Evolutionary conservation across 371 early-diverging fungal genomes (phyloP).

Genomic region (Circinella umbellata): DNA sequence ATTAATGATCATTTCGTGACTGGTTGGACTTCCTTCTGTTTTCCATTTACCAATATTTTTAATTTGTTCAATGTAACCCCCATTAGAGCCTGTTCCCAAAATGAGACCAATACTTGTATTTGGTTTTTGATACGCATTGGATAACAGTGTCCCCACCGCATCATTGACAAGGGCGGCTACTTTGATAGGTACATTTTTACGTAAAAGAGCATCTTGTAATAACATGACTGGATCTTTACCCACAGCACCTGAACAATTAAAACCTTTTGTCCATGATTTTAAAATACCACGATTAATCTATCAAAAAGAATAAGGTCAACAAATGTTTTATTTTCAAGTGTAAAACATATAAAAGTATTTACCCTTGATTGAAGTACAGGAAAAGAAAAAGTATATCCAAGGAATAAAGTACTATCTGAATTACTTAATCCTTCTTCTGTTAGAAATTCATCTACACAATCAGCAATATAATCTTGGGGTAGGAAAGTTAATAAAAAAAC

Average conservation of each 20-base stretch:
- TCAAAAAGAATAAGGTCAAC: background rate
- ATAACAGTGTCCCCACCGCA: slow-evolving; percentile 92
- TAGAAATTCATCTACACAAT: slow-evolving; percentile 81
- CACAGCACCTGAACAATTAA: slow-evolving; percentile 76
- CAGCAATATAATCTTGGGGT: slow-evolving; percentile 81
- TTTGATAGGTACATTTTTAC: slow-evolving; percentile 73
- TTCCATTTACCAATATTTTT: slow-evolving; percentile 76
- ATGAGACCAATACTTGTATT: slow-evolving; percentile 88
- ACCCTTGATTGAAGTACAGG: slow-evolving; percentile 83
- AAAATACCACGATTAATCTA: slow-evolving; percentile 77
- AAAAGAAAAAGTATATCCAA: slow-evolving; percentile 97
- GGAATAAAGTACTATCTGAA: slow-evolving; percentile 47
- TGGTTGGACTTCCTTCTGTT: slow-evolving; percentile 33
- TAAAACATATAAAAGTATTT: background rate
- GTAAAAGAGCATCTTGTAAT: slow-evolving; percentile 83
- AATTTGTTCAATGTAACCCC: slow-evolving; percentile 90
- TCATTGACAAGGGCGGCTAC: slow-evolving; percentile 95
- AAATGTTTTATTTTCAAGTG: too few relatives aligned
- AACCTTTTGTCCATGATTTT: slow-evolving; percentile 94
- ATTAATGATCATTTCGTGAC: slow-evolving; percentile 88
- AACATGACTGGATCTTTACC: slow-evolving; percentile 89
- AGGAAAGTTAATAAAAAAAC: too few relatives aligned
- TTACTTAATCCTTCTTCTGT: slow-evolving; percentile 57
- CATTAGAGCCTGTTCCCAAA: slow-evolving; percentile 96
- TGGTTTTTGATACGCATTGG: slow-evolving; percentile 85